Evolutionary conservation across 805 yeast species (phyloP), one percentile per base, ranked within the genome.

Genomic region (Blastobotrys chiropterorum): DNA sequence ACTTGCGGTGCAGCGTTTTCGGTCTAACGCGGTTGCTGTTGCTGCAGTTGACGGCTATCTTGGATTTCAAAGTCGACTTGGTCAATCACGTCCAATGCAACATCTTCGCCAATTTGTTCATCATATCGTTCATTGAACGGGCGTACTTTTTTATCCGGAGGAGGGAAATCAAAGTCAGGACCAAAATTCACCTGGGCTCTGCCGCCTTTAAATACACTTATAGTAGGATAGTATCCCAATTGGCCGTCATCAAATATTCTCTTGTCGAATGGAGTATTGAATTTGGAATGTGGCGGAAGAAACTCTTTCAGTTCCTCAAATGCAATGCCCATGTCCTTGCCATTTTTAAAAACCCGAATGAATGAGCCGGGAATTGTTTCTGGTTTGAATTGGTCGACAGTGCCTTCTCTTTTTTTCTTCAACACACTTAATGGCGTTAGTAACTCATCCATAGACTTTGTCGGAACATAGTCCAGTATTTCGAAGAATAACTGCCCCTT

Each of bases 171-270:
- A 59, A 90, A 77, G 11, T 81, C 73, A 0, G 88, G 85, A 0
- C 90, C 86, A 2, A 88, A 74, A 56, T 86, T 82, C 52, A 92
- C 66, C 53, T 78, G 72, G 3, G 87, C 95, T 7, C 77, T 71
- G 0, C 98, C 98, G 2, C 85, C 85, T 57, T 80, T 81, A 64
- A 80, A 94, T 21, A 85, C 86, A 50, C 96, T 86, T 34, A 88
- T 75, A 72, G 90, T 87, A 1, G 99, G 98, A 68, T 83, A 94
- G 65, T 94, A 94, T 0, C 98, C 99, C 50, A 89, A 69, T 43
- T 80, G 72, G 0, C 96, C 96, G 64, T 94, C 97, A 64, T 94
- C 95, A 14, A 57, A 59, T 15, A 59, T 50, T 8, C 61, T 52
- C 4, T 16, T 17, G 15, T 41, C 40, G 13, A 14, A 42, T 16